These are phyloP conservation scores for Clitopilus passeckerianus DNA, from an alignment of 768 basidiomycete species.

Conservation along the genomic window DNA sequence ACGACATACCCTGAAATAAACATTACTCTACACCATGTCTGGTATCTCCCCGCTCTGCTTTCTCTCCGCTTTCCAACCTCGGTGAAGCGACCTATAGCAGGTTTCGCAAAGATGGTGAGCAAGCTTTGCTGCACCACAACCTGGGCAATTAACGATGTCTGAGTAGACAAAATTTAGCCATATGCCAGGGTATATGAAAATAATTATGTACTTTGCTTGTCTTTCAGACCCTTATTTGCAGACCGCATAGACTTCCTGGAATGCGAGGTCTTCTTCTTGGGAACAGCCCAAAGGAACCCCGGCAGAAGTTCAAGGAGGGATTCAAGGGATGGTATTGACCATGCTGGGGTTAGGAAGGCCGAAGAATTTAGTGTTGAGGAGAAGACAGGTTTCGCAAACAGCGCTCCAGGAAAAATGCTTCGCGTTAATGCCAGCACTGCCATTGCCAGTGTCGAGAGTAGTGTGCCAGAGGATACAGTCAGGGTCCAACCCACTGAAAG, in stretches of 20 bases:
- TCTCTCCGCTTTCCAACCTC: constrained; percentile 54
- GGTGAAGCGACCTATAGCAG: constrained; percentile 70
- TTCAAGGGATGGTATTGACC: constrained; percentile 34
- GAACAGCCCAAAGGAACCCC: constrained; percentile 85
- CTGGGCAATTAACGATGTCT: constrained; percentile 93
- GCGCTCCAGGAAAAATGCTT: constrained; percentile 12
- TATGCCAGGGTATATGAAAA: too few species aligned
- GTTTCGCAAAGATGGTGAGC: constrained; percentile 82
- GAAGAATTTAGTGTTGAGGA: constrained; percentile 9
- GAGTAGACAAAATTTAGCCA: constrained; percentile 3
- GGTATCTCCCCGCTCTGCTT: constrained; percentile 27
- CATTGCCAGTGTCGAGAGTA: constrained; percentile 19
- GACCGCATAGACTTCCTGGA: constrained; percentile 93
- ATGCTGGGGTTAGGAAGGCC: constrained; percentile 18
- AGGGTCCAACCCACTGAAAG: constrained; percentile 10
- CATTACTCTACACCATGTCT: constrained; percentile 27
- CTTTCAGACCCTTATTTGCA: constrained; percentile 92
- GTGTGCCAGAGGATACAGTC: constrained; percentile 5
- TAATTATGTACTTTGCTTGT: constrained; percentile 73
- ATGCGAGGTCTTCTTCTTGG: constrained; percentile 91
- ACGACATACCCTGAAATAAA: background rate
- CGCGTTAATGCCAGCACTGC: constrained; percentile 23
- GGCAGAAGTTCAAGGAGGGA: constrained; percentile 73
- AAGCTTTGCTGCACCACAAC: constrained; percentile 83
- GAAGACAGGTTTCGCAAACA: constrained; percentile 7